Evolutionary conservation across 2,329 filamentous ascomycete species (phyloP), one percentile per base, ranked within the genome.

Genomic region (Colletotrichum plurivorum): DNA sequence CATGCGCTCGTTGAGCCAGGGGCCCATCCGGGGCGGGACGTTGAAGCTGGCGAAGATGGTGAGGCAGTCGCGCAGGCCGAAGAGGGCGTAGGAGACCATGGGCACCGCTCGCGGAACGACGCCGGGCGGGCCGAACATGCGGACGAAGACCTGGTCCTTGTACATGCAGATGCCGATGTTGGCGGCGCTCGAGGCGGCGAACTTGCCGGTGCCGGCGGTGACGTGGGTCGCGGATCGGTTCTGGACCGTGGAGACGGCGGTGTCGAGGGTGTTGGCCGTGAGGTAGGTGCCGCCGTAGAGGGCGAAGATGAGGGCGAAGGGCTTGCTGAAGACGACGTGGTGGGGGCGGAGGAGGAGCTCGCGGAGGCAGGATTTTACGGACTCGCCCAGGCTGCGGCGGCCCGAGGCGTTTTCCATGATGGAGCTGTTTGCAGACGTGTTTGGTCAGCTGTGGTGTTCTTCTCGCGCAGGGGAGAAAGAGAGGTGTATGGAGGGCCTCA

Each of bases 1-100:
- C 70, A 92, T 76, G 31, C 84, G 83, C 18, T 86, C 81, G 15
- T 86, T 88, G 20, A 97, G 82, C 6, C 83, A 80, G 0, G 94
- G 94, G 0, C 93, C 93, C 10, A 98, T 84, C 2, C 96, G 76
- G 0, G 93, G 89, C 0, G 95, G 95, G 2, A 97, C 83, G 78
- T 98, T 98, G 87, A 98, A 98, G 13, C 90, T 93, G 5, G 94
- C 94, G 79, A 97, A 97, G 75, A 97, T 94, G 59, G 95, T 97
- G 71, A 97, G 83, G 80, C 92, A 94, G 82, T 98, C 95, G 74
- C 95, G 90, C 63, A 92, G 77, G 3, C 93, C 90, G 84, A 97
- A 98, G 66, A 97, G 88, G 1, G 86, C 83, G 80, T 94, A 96
- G 9, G 91, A 93, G 1, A 92, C 84, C 39, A 89, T 80, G 0